phyloP scores from a whole-genome alignment of 129 eudicot genomes.

The Artemisia annua region DNA sequence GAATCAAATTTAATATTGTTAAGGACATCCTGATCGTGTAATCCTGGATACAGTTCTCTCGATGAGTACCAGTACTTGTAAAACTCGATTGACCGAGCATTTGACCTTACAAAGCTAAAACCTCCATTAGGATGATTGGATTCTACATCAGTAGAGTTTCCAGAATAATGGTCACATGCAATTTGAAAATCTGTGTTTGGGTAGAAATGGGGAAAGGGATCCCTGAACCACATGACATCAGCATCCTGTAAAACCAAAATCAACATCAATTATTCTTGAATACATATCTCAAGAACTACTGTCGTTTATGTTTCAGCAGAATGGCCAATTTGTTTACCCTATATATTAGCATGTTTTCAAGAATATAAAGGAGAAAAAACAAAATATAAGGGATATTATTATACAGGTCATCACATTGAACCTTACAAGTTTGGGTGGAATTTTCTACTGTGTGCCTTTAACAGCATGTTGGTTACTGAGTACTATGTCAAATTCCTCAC shows the following conservation, averaged over 20 bases:
- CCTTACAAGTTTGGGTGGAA: too few relatives aligned
- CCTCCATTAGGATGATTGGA: constrained; percentile 59
- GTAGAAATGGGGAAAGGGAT: constrained; percentile 67
- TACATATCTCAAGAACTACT: too few relatives aligned
- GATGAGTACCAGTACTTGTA: neutral
- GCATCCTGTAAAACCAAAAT: constrained; percentile 49
- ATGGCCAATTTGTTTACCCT: too few relatives aligned
- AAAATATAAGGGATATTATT: too few relatives aligned
- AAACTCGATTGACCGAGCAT: neutral
- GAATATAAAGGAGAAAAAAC: too few relatives aligned
- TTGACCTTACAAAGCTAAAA: constrained; percentile 25
- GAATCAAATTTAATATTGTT: neutral
- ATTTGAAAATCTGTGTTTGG: constrained; percentile 69
- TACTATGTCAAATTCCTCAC: too few relatives aligned
- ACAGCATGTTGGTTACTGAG: too few relatives aligned
- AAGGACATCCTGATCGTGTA: neutral
- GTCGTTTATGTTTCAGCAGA: too few relatives aligned
- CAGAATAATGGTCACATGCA: constrained; percentile 66
- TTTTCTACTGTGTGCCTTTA: too few relatives aligned
- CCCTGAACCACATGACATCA: constrained; percentile 84
- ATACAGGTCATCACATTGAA: too few relatives aligned
- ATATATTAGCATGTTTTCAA: too few relatives aligned
- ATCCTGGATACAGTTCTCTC: neutral
- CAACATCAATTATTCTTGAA: neutral
- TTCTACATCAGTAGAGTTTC: constrained; percentile 43